Evolutionary conservation across 2,329 filamentous ascomycete species (phyloP).

Genomic region (Curvularia sp.): DNA sequence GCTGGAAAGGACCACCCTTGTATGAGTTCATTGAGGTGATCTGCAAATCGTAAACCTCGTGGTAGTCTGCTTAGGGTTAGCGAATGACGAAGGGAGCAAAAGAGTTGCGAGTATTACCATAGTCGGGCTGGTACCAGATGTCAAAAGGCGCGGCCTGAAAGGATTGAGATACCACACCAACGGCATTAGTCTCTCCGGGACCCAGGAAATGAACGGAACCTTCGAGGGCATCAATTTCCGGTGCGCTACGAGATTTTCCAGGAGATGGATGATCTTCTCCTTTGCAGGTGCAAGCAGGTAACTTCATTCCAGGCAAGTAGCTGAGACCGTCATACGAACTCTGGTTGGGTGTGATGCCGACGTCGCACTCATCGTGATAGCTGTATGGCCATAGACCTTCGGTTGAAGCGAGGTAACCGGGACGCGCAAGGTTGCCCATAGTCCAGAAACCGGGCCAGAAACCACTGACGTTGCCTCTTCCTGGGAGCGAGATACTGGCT

Average conservation of each 20-base stretch:
- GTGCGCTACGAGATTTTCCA: conserved; percentile 69
- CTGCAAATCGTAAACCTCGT: conserved; percentile 68
- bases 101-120: conserved; percentile 36
- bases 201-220: conserved; percentile 65
- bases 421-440: conserved; percentile 75
- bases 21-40: conserved; percentile 62
- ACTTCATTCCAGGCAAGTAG: conserved; percentile 71
- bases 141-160: conserved; percentile 74
- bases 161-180: conserved; percentile 70
- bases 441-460: conserved; percentile 81
- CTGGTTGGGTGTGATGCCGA: conserved; percentile 75
- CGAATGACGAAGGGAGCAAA: background rate
- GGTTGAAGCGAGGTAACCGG: conserved; percentile 72
- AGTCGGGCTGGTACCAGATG: conserved; percentile 70
- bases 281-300: conserved; percentile 71
- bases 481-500: conserved; percentile 73
- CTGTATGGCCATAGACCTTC: conserved; percentile 79
- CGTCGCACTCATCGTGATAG: conserved; percentile 72
- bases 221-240: conserved; percentile 76
- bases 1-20: conserved; percentile 62
- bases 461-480: conserved; percentile 69
- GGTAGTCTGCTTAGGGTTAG: conserved; percentile 57
- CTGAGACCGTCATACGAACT: conserved; percentile 71
- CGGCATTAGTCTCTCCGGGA: conserved; percentile 56
- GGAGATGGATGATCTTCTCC: conserved; percentile 70